Evolutionary conservation across 2,329 filamentous ascomycete species (phyloP).

Genomic region (Cercospora zeae-maydis): DNA sequence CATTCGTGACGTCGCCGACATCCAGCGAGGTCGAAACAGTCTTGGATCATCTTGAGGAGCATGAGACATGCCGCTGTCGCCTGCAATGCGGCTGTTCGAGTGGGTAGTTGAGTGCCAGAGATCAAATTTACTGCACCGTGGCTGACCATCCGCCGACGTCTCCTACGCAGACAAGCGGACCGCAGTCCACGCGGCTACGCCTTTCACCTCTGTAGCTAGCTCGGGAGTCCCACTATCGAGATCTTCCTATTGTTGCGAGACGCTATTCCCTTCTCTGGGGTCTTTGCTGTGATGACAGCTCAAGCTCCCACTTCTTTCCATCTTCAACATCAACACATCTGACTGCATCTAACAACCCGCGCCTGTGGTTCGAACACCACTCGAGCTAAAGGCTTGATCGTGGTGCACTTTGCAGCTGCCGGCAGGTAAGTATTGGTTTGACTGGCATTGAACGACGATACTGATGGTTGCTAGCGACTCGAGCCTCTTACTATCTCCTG

Average conservation of each 20-base stretch:
- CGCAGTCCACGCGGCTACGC: neutral
- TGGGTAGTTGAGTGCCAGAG: neutral
- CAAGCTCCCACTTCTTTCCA: neutral
- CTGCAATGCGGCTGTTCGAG: too few species aligned
- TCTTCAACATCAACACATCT: neutral
- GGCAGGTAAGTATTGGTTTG: neutral
- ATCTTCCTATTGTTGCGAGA: neutral
- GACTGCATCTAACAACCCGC: neutral
- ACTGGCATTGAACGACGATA: neutral
- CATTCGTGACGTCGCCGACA: neutral
- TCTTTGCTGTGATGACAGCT: neutral
- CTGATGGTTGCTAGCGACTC: neutral
- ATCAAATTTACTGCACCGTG: neutral
- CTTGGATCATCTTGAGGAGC: neutral
- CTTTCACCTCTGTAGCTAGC: neutral
- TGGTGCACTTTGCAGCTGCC: neutral
- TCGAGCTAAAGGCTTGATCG: neutral
- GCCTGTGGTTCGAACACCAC: neutral
- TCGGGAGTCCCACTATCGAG: neutral
- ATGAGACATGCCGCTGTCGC: too few species aligned
- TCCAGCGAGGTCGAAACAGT: neutral
- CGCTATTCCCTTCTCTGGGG: neutral
- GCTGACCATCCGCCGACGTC: neutral
- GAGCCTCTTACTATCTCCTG: neutral
- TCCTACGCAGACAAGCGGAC: neutral